Base-by-base conservation (phyloP, 2,329 filamentous ascomycete species). In the Rachicladosporium sp. region DNA sequence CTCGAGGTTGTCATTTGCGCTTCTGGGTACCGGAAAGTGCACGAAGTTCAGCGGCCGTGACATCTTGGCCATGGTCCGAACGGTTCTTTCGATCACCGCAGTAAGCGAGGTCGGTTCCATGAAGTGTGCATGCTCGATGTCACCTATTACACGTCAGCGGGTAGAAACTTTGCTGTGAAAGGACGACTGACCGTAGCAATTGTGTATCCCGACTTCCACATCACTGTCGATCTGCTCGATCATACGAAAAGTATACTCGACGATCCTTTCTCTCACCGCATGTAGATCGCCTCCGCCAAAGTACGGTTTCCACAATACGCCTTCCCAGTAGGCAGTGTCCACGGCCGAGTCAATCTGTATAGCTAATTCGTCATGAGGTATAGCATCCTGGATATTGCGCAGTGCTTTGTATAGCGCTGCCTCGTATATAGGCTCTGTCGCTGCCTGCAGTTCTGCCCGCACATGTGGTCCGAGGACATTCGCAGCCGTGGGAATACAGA, bases 11-110 rank as follows among this genome's bases (percentile, higher is more conserved):
- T 48, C 50, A 10, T 61, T 47, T 9, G 55, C 54, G 12, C 44
- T 46, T 37, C 57, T 62, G 0, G 65, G 64, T 2, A 69, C 65
- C 2, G 66, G 65, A 49, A 67, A 55, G 42, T 69, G 66, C 27
- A 69, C 46, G 53, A 56, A 70, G 34, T 58, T 46, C 15, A 69
- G 55, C 6, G 43, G 42, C 2, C 41, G 36, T 4, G 50, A 39
- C 9, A 54, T 44, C 11, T 65, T 46, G 1, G 43, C 49, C 31
- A 61, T 63, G 4, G 56, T 59, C 13, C 67, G 44, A 9, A 64
- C 57, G 4, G 67, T 48, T 13, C 67, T 43, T 9, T 65, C 57
- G 4, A 67, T 48, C 5, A 54, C 42, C 8, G 47, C 44, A 12
- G 43, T 46, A 31, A 56, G 49, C 34, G 64, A 60, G 6, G 52